Conservation (phyloP, 2,329 filamentous ascomycete genomes). For the Ophiostoma ulmi region DNA sequence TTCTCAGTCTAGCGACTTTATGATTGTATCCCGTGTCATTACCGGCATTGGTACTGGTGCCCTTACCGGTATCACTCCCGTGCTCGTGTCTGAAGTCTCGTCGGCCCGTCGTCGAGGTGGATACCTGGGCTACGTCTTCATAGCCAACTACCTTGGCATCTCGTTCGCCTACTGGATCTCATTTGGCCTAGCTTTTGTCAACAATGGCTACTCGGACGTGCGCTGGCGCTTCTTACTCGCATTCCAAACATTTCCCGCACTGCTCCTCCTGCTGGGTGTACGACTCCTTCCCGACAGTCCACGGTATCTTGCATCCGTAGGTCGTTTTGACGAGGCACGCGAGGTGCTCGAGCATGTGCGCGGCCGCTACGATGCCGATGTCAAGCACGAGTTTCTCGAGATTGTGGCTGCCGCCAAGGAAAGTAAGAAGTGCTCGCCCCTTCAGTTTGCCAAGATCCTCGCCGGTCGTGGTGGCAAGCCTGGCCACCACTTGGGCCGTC, state of each 20-base stretch:
- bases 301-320: constrained; percentile 32
- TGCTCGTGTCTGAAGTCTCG: constrained; percentile 46
- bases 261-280: constrained; percentile 38
- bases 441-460: constrained; percentile 39
- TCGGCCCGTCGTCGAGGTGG: constrained; percentile 43
- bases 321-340: constrained; percentile 32
- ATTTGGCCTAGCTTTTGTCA: constrained; percentile 33
- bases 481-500: constrained; percentile 38
- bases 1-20: constrained; percentile 43
- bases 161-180: constrained; percentile 40
- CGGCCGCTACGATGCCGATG: constrained; percentile 34
- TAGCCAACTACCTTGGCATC: constrained; percentile 50
- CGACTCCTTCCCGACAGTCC: constrained; percentile 44
- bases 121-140: constrained; percentile 46
- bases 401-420: constrained; percentile 40
- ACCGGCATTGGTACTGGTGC: constrained; percentile 50
- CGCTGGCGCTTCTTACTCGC: constrained; percentile 38
- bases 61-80: constrained; percentile 47
- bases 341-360: constrained; percentile 33
- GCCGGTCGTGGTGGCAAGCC: constrained; percentile 34
- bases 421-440: constrained; percentile 36
- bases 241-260: constrained; percentile 41
- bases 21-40: constrained; percentile 46
- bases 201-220: constrained; percentile 32
- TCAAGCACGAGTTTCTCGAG: constrained; percentile 39